These are phyloP conservation scores for Hypoxylon lenormandii DNA, from an alignment of 495 filamentous ascomycete genomes.

Conservation along the genomic window DNA sequence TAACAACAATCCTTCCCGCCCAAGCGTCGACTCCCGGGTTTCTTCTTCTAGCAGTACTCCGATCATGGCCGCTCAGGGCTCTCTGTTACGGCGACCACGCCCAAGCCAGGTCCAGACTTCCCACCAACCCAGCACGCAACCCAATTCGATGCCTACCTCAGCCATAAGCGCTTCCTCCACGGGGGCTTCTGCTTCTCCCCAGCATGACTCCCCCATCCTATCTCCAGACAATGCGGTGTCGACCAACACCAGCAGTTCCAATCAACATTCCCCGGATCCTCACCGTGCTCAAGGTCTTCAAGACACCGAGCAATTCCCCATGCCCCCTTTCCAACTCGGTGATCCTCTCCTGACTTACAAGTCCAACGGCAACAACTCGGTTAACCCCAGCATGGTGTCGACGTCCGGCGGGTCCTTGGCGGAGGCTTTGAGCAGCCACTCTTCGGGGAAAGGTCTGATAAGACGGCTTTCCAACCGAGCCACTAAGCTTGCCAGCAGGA, in stretches of 20 bases:
- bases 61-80: constrained; percentile 45
- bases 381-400: constrained; percentile 47
- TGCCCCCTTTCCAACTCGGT: constrained; percentile 56
- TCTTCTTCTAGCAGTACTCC: constrained; percentile 46
- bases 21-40: constrained; percentile 46
- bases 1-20: constrained; percentile 42
- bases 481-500: constrained; percentile 53
- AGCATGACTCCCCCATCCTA: constrained; percentile 58
- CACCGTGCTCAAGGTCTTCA: constrained; percentile 42
- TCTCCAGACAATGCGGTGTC: constrained; percentile 55
- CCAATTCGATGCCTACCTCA: constrained; percentile 53
- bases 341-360: constrained; percentile 58
- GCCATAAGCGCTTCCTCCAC: constrained; percentile 59
- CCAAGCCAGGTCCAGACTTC: constrained; percentile 58
- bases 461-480: constrained; percentile 61
- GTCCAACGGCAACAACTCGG: constrained; percentile 56
- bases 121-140: constrained; percentile 50
- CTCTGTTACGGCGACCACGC: constrained; percentile 52
- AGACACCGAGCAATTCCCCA: constrained; percentile 49
- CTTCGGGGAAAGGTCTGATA: constrained; percentile 52
- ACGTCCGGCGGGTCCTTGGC: constrained; percentile 55
- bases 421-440: constrained; percentile 52
- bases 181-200: constrained; percentile 56
- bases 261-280: constrained; percentile 59
- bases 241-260: constrained; percentile 55